A percentile compares a stretch with the other conserved stretches of the same genome.
Conservation (phyloP, 805 yeast species). For the Ogataea allantospora region DNA sequence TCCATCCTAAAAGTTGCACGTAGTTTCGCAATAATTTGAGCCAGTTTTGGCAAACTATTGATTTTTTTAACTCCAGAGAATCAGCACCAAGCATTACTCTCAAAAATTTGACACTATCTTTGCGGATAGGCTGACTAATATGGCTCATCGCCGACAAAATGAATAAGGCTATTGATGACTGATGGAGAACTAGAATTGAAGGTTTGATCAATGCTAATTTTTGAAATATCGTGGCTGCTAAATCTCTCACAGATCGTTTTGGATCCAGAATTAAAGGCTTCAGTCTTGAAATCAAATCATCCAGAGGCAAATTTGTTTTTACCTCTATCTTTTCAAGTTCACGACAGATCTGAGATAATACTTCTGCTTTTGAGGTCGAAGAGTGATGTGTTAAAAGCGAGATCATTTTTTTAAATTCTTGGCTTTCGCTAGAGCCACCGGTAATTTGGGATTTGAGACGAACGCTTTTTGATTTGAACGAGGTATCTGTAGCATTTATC, state of each 20-base stretch:
- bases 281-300: conserved; percentile 54
- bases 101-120: conserved; percentile 70
- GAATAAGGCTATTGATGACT: conserved; percentile 62
- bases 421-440: conserved; percentile 31
- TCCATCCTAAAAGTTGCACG: conserved; percentile 76
- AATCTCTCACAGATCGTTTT: conserved; percentile 61
- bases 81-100: conserved; percentile 55
- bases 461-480: conserved; percentile 68
- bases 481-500: conserved; percentile 78
- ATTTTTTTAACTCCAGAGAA: conserved; percentile 36
- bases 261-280: conserved; percentile 68
- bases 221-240: conserved; percentile 46
- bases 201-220: conserved; percentile 49
- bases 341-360: conserved; percentile 44
- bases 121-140: conserved; percentile 70
- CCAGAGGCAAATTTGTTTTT: conserved; percentile 41
- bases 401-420: conserved; percentile 58
- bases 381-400: conserved; percentile 75
- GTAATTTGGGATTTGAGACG: conserved; percentile 39
- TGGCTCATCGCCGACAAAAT: conserved; percentile 93
- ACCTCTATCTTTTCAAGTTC: conserved; percentile 13
- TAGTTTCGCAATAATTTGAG: conserved; percentile 65
- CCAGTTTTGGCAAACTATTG: conserved; percentile 64
- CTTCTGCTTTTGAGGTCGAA: conserved; percentile 66
- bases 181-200: conserved; percentile 58